Conservation (phyloP, 176 grass and related monocot genomes). For the Musa troglodytarum region DNA sequence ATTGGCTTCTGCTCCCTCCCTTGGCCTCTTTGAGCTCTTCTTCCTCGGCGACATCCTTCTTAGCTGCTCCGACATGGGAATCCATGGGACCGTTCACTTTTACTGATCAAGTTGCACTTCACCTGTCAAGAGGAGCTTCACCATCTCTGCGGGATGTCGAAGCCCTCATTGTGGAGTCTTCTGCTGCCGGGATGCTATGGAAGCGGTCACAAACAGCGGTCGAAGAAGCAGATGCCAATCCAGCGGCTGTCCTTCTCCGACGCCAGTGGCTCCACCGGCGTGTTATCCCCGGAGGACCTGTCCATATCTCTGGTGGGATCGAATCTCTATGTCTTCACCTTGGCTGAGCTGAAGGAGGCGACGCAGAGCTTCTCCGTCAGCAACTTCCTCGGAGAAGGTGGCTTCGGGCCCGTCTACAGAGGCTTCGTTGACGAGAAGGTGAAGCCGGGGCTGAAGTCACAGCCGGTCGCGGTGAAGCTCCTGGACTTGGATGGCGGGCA, state of each 20-base stretch:
- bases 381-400: slow-evolving; percentile 4
- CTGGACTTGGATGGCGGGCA: background rate
- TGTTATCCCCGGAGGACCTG: background rate
- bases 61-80: background rate
- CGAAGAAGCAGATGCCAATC: background rate
- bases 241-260: background rate
- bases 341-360: background rate
- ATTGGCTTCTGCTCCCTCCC: background rate
- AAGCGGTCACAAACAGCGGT: background rate
- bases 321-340: background rate
- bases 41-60: background rate
- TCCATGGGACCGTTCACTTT: background rate
- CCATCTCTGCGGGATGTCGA: background rate
- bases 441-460: background rate
- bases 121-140: no score
- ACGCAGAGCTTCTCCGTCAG: background rate
- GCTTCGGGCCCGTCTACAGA: slow-evolving; percentile 1
- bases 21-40: background rate
- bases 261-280: background rate
- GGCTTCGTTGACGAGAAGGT: slow-evolving; percentile 1
- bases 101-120: background rate
- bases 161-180: background rate
- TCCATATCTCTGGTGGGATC: background rate
- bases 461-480: slow-evolving; percentile 1
- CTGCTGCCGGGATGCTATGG: background rate